phyloP scores from a whole-genome alignment of 306 rosid genomes.

The Delonix regia region DNA sequence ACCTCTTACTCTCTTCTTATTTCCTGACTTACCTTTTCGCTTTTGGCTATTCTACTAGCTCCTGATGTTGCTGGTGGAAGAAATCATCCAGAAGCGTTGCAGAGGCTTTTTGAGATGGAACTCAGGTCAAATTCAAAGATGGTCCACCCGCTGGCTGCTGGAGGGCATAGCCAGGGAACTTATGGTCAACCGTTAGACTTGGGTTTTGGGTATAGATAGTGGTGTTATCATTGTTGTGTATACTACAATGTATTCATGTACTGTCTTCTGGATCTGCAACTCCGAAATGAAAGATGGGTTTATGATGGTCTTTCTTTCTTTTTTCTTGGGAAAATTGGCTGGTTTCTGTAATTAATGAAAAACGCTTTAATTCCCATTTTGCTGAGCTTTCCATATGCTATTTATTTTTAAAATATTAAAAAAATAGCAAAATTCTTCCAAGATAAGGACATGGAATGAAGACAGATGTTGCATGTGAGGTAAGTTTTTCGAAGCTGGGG shows the following conservation, averaged over 20 bases:
- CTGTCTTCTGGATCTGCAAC: conserved; percentile 40
- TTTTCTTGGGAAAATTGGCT: background rate
- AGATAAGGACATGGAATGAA: too few species aligned
- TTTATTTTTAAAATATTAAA: too few species aligned
- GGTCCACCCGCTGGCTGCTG: conserved; percentile 42
- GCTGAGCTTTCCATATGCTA: too few species aligned
- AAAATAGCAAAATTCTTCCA: too few species aligned
- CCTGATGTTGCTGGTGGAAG: conserved; percentile 67
- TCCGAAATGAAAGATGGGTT: conserved; percentile 46
- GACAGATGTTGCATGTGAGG: too few species aligned
- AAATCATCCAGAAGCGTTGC: conserved; percentile 79
- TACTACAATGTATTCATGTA: conserved; percentile 45
- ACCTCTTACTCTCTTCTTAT: background rate
- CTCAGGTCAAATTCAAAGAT: conserved; percentile 62
- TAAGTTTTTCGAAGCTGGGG: too few species aligned
- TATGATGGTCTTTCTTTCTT: conserved; percentile 39
- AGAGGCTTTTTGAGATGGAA: conserved; percentile 88
- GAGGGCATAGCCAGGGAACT: conserved; percentile 57
- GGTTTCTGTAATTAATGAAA: too few species aligned
- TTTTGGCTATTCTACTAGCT: conserved; percentile 42
- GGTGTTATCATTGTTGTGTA: conserved; percentile 45
- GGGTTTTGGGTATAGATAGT: conserved; percentile 80
- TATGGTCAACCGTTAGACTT: conserved; percentile 75
- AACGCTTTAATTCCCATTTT: too few species aligned
- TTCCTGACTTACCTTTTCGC: background rate